Conservation (phyloP, 768 basidiomycete genomes). For the Suillus variegatus region DNA sequence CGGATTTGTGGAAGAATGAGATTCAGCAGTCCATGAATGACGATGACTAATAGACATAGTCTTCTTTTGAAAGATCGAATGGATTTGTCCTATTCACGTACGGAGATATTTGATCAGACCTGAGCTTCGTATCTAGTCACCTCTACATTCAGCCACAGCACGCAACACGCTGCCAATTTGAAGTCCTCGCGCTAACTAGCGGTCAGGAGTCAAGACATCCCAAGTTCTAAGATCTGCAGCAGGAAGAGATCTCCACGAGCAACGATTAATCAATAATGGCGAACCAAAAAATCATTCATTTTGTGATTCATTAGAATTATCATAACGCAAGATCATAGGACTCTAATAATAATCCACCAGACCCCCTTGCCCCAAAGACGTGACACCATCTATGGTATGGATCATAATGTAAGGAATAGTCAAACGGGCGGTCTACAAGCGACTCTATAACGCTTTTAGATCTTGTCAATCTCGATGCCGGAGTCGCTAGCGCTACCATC, state of each 20-base stretch:
- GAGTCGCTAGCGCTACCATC: conserved; percentile 65
- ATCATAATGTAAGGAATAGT: background rate
- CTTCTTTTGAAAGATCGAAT: conserved; percentile 44
- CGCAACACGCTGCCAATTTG: too few species aligned
- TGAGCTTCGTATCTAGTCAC: conserved; percentile 51
- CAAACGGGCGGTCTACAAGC: background rate
- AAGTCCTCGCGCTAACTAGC: too few species aligned
- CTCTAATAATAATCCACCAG: background rate
- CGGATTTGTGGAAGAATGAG: conserved; percentile 60
- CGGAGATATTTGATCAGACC: conserved; percentile 61
- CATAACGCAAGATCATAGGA: background rate
- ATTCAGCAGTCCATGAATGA: conserved; percentile 38
- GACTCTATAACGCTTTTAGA: conserved; percentile 21
- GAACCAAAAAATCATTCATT: background rate
- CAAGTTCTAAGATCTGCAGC: conserved; percentile 70
- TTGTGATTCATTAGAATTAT: background rate
- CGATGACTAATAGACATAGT: conserved; percentile 3
- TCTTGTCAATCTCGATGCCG: conserved; percentile 56
- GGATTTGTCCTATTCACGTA: conserved; percentile 89
- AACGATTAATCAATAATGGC: conserved; percentile 10
- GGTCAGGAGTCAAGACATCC: too few species aligned
- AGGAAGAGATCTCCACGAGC: conserved; percentile 48
- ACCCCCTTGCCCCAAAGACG: background rate
- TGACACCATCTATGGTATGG: background rate
- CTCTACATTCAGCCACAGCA: too few species aligned